Conservation (phyloP, 2,329 filamentous ascomycete species). For the Nigrograna mackinnonii region DNA sequence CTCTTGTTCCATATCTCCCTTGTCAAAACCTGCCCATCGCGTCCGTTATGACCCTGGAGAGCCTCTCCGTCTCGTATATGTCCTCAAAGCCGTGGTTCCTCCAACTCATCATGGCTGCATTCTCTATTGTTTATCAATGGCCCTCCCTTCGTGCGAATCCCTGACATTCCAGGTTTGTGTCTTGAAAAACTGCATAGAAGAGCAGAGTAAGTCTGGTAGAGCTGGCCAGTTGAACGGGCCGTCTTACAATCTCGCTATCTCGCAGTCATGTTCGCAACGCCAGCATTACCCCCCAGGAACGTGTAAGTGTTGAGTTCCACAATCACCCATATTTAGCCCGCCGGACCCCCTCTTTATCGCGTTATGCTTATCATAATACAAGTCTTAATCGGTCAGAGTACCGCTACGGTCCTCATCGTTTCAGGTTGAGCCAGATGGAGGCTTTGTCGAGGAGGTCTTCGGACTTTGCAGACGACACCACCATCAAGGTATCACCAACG, state of each 20-base stretch:
- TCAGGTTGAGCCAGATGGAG: conserved; percentile 13
- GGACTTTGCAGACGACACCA: conserved; percentile 8
- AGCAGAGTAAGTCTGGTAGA: neutral
- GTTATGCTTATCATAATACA: conserved; percentile 11
- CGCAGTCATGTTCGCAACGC: conserved; percentile 21
- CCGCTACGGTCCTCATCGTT: conserved; percentile 9
- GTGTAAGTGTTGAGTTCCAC: conserved; percentile 18
- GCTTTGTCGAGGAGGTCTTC: conserved; percentile 8
- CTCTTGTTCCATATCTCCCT: conserved; percentile 4
- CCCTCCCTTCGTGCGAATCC: conserved; percentile 5
- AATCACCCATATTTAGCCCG: conserved; percentile 7
- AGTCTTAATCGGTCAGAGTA: conserved; percentile 16
- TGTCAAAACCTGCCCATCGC: neutral
- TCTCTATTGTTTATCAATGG: conserved; percentile 1
- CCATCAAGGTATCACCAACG: conserved; percentile 7
- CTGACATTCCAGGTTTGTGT: conserved; percentile 4
- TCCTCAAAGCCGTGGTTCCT: too few species aligned
- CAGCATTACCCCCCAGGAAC: conserved; percentile 14
- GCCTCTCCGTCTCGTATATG: too few species aligned
- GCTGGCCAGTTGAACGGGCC: conserved; percentile 3
- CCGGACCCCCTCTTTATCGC: conserved; percentile 6
- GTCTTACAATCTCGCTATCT: conserved; percentile 5
- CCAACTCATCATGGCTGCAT: too few species aligned
- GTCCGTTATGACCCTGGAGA: neutral
- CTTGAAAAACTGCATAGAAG: conserved; percentile 2